Base-by-base conservation (phyloP, 2,329 filamentous ascomycete species). In the Lachnellula arida region DNA sequence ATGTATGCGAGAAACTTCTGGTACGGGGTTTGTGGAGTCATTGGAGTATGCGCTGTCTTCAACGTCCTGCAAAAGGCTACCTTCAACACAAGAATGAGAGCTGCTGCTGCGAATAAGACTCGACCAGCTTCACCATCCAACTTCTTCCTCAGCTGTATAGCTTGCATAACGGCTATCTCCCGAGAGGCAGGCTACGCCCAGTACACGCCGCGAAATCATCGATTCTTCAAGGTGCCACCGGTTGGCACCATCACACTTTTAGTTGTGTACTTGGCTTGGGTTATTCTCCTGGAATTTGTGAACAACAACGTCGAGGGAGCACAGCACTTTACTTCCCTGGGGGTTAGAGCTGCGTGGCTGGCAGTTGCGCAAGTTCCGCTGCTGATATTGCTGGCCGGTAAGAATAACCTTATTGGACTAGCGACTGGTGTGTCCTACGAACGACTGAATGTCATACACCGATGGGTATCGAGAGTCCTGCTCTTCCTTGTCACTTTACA, bases 391-490 rank as follows among this genome's bases (percentile, higher is more conserved):
- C 75, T 88, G 14, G 78, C 81, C 19, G 80, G 80, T 61, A 85
- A 85, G 67, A 76, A 78, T 62, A 84, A 77, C 61, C 66, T 82
- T n/a, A 72, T 89, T 15, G 84, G 81, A 0, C 73, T 78, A 52
- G 70, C 89, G 22, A 77, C 78, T 7, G 86, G 86, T 8, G 76
- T 81, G 4, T 83, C 84, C 58, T 84, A 89, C 65, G 86, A 89
- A 70, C 78, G 84, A 8, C 74, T 90, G 57, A 89, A 88, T 68
- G 89, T 86, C 85, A 70, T 89, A 54, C 87, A 90, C 65, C 79
- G 87, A 60, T 90, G 87, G 87, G 80, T 84, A 11, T 81, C 82
- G 2, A 79, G 87, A 59, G 85, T 83, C 56, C 81, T 89, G 72
- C 78, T 89, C 35, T 74, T 89, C 34, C 87, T 84, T 0, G 82